Base-by-base conservation (phyloP, 176 grass and related monocot genomes). In the Lolium perenne region DNA sequence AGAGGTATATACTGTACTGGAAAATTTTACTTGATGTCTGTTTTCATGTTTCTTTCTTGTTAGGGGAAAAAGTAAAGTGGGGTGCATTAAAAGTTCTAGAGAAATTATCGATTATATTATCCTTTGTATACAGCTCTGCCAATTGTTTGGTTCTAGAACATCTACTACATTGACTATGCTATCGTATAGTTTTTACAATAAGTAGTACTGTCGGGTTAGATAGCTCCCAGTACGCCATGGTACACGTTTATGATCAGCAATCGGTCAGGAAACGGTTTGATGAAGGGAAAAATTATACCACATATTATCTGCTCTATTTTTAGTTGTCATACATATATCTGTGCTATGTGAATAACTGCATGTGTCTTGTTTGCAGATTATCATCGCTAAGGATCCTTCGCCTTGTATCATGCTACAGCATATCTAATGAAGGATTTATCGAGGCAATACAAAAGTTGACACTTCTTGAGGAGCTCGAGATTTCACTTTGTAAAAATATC, bases 301-400 rank as follows among this genome's bases (percentile, higher is more conserved):
- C 32, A 32, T 65, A 65, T 25, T 14, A 32, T 67, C 64, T 38
- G 64, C 35, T 67, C 17, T 67, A 8, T 8, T 67, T 67, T 67
- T 67, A 38, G 13, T 67, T 67, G 15, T 38, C 6, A 38, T 67
- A 7, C 62, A 67, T 67, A 7, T 26, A 67, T 68, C 32, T 40
- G 15, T 68, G 2, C 32, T 68, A 40, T 40, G 15, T 68, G 32
- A 40, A 15, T 66, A 66, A 66, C 12, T 66, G 63, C n/a, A 49
- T 8, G 21, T 25, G 6, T 15, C 22, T 23, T 74, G 13, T 74
- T 49, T 49, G 21, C 71, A 74, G 45, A 12, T 47, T 48, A 74
- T 48, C 71, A 74, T 74, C 45, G 21, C n/a, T 49, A 22, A 48
- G 22, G 46, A 74, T 47, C 46, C 72, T 75, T 75, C 46, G 47